Conservation (phyloP, 169 alveolate genomes). For the Cryptosporidium viatorum region DNA sequence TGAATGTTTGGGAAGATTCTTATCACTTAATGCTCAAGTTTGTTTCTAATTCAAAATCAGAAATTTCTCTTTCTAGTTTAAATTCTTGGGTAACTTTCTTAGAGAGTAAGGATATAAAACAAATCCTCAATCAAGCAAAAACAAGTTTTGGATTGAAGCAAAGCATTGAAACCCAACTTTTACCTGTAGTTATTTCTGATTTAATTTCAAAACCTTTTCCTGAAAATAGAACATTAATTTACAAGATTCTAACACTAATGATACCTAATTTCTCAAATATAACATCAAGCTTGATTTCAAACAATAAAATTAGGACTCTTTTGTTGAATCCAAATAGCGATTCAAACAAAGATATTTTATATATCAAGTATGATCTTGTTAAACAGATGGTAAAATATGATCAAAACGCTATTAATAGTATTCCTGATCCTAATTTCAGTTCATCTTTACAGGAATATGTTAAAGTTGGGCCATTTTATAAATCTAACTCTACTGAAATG, state of each 20-base stretch:
- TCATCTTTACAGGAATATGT: conserved; percentile 34
- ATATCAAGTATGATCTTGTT: conserved; percentile 50
- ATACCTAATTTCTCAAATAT: conserved; percentile 22
- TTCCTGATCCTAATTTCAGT: conserved; percentile 17
- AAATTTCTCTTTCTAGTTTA: conserved; percentile 40
- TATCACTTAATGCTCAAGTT: conserved; percentile 3
- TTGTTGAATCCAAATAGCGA: conserved; percentile 53
- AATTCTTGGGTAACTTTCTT: conserved; percentile 61
- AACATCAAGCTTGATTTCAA: conserved; percentile 34
- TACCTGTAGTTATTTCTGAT: conserved; percentile 23
- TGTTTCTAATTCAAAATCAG: conserved; percentile 57
- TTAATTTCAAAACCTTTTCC: conserved; percentile 48
- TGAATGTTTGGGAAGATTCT: conserved; percentile 30
- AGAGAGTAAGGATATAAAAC: conserved; percentile 41
- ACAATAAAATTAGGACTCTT: conserved; percentile 16
- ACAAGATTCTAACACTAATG: conserved; percentile 39
- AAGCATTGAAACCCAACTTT: conserved; percentile 30
- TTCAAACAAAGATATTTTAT: conserved; percentile 30
- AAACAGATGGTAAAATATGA: conserved; percentile 51
- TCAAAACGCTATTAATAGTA: not conserved
- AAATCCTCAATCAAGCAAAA: conserved; percentile 2
- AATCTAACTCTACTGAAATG: conserved; percentile 42
- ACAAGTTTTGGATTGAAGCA: conserved; percentile 16
- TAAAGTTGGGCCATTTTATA: conserved; percentile 51
- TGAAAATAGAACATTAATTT: conserved; percentile 56